A percentile compares a stretch with the other conserved stretches of the same genome.
phyloP scores from a whole-genome alignment of 108 stramenopile genomes.

The Mediolabrus comicus region DNA sequence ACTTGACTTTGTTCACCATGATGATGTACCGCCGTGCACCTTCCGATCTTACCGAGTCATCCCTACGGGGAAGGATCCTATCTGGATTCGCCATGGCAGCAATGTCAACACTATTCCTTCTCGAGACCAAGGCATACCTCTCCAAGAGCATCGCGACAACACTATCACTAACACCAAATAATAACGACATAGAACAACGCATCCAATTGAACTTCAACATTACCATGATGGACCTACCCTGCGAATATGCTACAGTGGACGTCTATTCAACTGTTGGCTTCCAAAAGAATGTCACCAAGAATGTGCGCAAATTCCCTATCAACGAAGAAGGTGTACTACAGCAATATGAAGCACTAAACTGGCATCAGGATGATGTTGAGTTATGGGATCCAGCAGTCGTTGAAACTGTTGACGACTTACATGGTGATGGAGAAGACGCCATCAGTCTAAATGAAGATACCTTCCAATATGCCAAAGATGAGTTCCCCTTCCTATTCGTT shows the following conservation, averaged over 20 bases:
- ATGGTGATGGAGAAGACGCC: slow-evolving; percentile 53
- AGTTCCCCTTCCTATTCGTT: slow-evolving; percentile 41
- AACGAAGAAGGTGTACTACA: slow-evolving; percentile 54
- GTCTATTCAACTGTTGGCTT: slow-evolving; percentile 57
- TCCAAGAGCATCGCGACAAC: slow-evolving; percentile 41
- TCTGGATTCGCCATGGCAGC: slow-evolving; percentile 53
- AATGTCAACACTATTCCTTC: slow-evolving; percentile 70
- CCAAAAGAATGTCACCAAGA: slow-evolving; percentile 67
- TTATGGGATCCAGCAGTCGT: slow-evolving; percentile 42
- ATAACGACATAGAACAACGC: slow-evolving; percentile 37
- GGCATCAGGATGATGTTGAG: slow-evolving; percentile 63
- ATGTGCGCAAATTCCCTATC: slow-evolving; percentile 74
- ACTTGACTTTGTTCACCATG: background rate
- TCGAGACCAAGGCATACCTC: slow-evolving; percentile 87
- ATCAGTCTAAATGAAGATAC: slow-evolving; percentile 29
- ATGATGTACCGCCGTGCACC: slow-evolving; percentile 78
- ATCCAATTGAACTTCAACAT: slow-evolving; percentile 90
- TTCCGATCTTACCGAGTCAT: slow-evolving; percentile 70
- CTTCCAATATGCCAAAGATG: slow-evolving; percentile 33
- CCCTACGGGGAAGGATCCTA: slow-evolving; percentile 51
- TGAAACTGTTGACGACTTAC: slow-evolving; percentile 56
- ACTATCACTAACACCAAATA: slow-evolving; percentile 18
- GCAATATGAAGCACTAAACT: slow-evolving; percentile 61
- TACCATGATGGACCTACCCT: slow-evolving; percentile 85
- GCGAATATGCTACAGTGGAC: slow-evolving; percentile 86